A percentile compares a stretch with the other conserved stretches of the same genome.
Evolutionary conservation across 2,329 filamentous ascomycete species (phyloP).

Genomic region (Nemania sp.): DNA sequence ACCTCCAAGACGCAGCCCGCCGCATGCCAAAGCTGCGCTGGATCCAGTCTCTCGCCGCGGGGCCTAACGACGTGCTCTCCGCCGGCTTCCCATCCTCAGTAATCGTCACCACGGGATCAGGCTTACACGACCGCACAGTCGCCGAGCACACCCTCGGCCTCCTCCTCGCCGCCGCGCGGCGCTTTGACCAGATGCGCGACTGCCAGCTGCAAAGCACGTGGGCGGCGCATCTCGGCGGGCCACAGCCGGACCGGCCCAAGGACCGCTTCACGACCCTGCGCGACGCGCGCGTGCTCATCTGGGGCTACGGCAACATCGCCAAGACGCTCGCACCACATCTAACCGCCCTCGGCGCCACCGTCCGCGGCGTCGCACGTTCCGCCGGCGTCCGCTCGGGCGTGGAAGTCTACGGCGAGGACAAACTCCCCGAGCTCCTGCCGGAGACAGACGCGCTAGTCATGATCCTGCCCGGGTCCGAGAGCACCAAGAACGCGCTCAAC

Average conservation of each 20-base stretch:
- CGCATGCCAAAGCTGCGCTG: constrained; percentile 69
- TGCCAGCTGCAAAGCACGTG: constrained; percentile 68
- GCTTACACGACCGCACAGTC: constrained; percentile 73
- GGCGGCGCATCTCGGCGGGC: constrained; percentile 71
- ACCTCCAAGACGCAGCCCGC: constrained; percentile 68
- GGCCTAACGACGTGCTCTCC: constrained; percentile 72
- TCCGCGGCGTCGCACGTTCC: constrained; percentile 68
- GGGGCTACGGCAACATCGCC: constrained; percentile 76
- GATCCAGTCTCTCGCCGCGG: constrained; percentile 75
- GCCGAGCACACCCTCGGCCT: constrained; percentile 73
- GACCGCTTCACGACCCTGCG: constrained; percentile 70
- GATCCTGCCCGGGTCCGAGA: constrained; percentile 70
- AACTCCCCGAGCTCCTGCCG: constrained; percentile 64
- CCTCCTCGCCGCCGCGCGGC: constrained; percentile 65
- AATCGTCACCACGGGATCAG: constrained; percentile 70
- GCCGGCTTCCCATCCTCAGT: constrained; percentile 68
- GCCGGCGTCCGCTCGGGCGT: constrained; percentile 69
- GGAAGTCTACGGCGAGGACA: constrained; percentile 68
- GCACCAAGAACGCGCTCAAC: constrained; percentile 68
- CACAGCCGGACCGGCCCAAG: constrained; percentile 68
- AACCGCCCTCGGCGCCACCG: constrained; percentile 66
- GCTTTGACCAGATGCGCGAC: constrained; percentile 73
- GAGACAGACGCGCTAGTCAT: constrained; percentile 74
- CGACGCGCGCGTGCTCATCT: constrained; percentile 69
- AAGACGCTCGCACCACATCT: constrained; percentile 69